A percentile compares a stretch with the other conserved stretches of the same genome.
These are phyloP conservation scores for Calendula officinalis DNA, from an alignment of 129 eudicot species.

Conservation along the genomic window DNA sequence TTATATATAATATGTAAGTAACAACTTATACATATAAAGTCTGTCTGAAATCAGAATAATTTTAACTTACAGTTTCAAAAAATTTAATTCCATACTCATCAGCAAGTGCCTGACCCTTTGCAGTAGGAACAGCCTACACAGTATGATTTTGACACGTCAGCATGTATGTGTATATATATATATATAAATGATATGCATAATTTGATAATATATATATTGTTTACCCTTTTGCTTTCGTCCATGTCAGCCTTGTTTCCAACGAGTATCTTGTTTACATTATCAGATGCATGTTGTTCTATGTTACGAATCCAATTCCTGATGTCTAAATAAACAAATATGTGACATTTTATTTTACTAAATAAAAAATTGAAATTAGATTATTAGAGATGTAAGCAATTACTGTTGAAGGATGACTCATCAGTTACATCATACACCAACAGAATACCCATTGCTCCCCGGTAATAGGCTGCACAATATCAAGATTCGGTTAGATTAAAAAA, in stretches of 20 bases:
- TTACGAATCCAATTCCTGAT: slow-evolving; percentile 82
- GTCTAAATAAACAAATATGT: slow-evolving; percentile 40
- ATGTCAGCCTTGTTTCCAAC: slow-evolving; percentile 94
- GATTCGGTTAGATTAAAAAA: background rate
- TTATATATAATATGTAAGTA: slow-evolving; percentile 2
- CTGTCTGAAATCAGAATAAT: background rate
- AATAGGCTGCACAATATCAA: slow-evolving; percentile 63
- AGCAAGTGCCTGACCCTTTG: slow-evolving; percentile 95
- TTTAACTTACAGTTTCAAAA: slow-evolving; percentile 79
- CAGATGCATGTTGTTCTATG: slow-evolving; percentile 76
- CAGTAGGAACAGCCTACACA: slow-evolving; percentile 81
- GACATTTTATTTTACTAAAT: background rate
- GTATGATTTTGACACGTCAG: slow-evolving; percentile 21
- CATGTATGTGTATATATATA: background rate
- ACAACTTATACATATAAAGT: background rate
- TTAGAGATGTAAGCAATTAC: slow-evolving; percentile 43
- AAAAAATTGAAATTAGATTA: background rate
- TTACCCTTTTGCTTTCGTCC: slow-evolving; percentile 94
- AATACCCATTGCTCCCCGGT: slow-evolving; percentile 98
- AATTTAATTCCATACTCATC: slow-evolving; percentile 94
- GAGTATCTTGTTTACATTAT: slow-evolving; percentile 80
- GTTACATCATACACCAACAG: slow-evolving; percentile 93
- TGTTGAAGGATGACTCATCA: slow-evolving; percentile 87
- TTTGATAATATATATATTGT: background rate
- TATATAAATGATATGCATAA: background rate